Base-by-base conservation (phyloP, 1,284 basidiomycete species). In the Calocybe gambosa region DNA sequence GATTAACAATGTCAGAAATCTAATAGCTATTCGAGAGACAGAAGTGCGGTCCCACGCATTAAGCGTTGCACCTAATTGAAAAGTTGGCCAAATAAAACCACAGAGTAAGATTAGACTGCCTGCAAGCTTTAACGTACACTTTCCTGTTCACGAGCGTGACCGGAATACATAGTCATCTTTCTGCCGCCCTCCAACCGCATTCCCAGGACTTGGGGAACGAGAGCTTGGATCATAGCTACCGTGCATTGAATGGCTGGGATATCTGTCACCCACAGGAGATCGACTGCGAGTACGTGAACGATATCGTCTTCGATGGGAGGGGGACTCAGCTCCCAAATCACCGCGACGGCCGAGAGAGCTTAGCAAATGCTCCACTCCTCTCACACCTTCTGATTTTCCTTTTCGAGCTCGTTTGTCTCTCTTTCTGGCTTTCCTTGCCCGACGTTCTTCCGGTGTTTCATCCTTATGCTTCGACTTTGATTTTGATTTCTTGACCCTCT, bases 381-480 rank as follows among this genome's bases (percentile, higher is more conserved):
- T 75, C 56, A 66, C 53, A 10, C 61, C 69, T 36, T 63, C 64
- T 26, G 67, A 71, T 53, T 67, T 71, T 45, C 48, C 58, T 57
- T 73, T 81, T 65, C 64, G 72, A 59, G 66, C 67, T 56, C 77
- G 86, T 66, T 77, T 74, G 54, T 77, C 77, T 54, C 70, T 78
- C 62, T 78, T 88, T 46, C 73, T 71, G 35, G 79, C 82, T 60
- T 85, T 89, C 42, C 86, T 70, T 9, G 76, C 81, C 10, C 69
- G 69, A 43, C 82, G 75, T 64, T 89, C 86, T 59, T 90, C 90
- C 5, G 83, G 84, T 3, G 80, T 89, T 61, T 90, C 89, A 58
- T 85, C 62, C 75, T 85, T 84, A 56, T 74, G 79, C 56, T 77
- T 84, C 20, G 66, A 62, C 57, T 74, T 75, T 18, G 63, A 63